A percentile compares a stretch with the other conserved stretches of the same genome.
Evolutionary conservation across 192 early-diverging fungal species (phyloP).

Genomic region (Coemansia sp.): DNA sequence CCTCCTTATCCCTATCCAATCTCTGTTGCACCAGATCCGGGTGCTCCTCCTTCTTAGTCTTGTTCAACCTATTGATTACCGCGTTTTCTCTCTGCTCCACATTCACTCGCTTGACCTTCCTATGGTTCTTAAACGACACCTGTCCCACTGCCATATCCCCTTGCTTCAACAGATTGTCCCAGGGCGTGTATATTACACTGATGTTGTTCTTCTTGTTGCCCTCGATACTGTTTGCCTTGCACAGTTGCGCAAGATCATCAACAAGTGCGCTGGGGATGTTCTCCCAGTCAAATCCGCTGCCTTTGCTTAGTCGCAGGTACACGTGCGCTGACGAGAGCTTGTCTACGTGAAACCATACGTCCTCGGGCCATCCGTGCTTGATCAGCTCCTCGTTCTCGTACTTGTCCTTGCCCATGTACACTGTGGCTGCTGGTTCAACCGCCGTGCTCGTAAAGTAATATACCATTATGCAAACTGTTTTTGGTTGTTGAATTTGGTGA

Average conservation of each 20-base stretch:
- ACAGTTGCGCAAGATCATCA: slow-evolving; percentile 87
- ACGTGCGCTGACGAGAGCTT: slow-evolving; percentile 98
- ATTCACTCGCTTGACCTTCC: slow-evolving; percentile 75
- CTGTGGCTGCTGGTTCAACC: slow-evolving; percentile 68
- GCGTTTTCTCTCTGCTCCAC: slow-evolving; percentile 76
- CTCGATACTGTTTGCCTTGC: slow-evolving; percentile 97
- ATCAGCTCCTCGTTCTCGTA: slow-evolving; percentile 97
- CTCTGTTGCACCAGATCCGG: slow-evolving; percentile 83
- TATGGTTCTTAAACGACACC: slow-evolving; percentile 85
- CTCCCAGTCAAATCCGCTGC: slow-evolving; percentile 71
- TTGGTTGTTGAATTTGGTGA: no score
- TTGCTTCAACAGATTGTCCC: slow-evolving; percentile 88
- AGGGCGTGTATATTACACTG: slow-evolving; percentile 90
- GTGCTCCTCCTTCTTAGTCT: slow-evolving; percentile 75
- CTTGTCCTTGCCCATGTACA: slow-evolving; percentile 99
- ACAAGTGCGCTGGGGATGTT: slow-evolving; percentile 71
- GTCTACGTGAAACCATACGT: slow-evolving; percentile 96
- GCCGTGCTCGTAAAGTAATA: slow-evolving; percentile 70
- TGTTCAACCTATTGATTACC: slow-evolving; percentile 92
- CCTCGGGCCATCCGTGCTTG: slow-evolving; percentile 92
- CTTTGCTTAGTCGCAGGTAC: slow-evolving; percentile 74
- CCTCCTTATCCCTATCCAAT: slow-evolving; percentile 55
- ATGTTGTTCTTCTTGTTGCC: slow-evolving; percentile 94
- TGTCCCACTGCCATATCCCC: slow-evolving; percentile 95
- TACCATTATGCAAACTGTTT: slow-evolving; percentile 55